Evolutionary conservation across 805 yeast species (phyloP).

Genomic region (Saccharomycopsis schoenii): DNA sequence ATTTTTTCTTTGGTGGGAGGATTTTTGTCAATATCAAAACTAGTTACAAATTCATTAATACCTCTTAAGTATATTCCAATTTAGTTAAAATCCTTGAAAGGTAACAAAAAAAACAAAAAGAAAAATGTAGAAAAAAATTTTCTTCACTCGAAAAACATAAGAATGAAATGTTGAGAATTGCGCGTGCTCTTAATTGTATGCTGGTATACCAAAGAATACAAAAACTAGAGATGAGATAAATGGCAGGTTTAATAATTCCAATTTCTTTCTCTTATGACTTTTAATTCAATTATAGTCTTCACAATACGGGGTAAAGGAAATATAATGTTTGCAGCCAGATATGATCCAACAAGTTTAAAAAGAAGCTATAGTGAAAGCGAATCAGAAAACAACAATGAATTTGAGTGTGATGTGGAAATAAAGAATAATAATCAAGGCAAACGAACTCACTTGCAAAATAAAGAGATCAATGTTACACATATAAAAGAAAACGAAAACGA

Average conservation of each 20-base stretch:
- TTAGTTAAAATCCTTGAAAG: not conserved
- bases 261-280: too few relatives aligned
- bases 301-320: not conserved
- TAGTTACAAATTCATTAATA: not conserved
- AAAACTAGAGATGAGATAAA: not conserved
- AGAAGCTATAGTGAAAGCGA: conserved; percentile 20
- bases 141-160: too few relatives aligned
- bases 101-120: too few relatives aligned
- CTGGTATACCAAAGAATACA: too few relatives aligned
- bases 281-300: too few relatives aligned
- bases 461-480: not conserved
- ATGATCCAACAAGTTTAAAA: conserved; percentile 36
- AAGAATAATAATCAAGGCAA: not conserved
- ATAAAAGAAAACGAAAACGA: conserved; percentile 15
- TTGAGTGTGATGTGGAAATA: conserved; percentile 1
- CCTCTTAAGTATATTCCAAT: not conserved
- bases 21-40: not conserved
- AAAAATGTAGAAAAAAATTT: too few relatives aligned
- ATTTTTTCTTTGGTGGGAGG: not conserved
- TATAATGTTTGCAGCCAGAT: conserved; percentile 55
- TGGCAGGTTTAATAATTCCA: too few relatives aligned
- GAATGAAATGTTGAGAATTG: not conserved
- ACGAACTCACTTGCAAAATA: not conserved
- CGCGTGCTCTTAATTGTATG: not conserved
- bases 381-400: conserved; percentile 6